A percentile compares a stretch with the other conserved stretches of the same genome.
Conservation (phyloP, 2,329 filamentous ascomycete genomes). For the Exophiala calicioides region DNA sequence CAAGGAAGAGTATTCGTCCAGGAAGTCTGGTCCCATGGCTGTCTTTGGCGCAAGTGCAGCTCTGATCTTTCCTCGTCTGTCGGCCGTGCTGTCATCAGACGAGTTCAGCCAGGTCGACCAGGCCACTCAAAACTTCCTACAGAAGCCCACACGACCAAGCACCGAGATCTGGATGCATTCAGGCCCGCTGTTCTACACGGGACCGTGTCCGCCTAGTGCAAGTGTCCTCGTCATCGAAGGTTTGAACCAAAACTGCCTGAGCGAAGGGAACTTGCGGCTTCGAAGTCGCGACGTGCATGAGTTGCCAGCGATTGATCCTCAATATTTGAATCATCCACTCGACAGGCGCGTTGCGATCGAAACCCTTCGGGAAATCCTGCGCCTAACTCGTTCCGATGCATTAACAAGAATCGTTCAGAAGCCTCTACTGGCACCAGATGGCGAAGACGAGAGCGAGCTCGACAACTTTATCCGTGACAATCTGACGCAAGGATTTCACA, state of each 20-base stretch:
- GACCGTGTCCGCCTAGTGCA: neutral
- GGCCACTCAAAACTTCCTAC: constrained; percentile 1
- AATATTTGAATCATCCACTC: constrained; percentile 55
- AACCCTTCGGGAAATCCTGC: constrained; percentile 44
- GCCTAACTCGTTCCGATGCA: neutral
- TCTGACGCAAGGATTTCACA: constrained; percentile 55
- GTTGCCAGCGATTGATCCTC: constrained; percentile 56
- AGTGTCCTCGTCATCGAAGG: constrained; percentile 7
- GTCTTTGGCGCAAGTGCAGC: constrained; percentile 9
- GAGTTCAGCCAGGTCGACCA: constrained; percentile 6
- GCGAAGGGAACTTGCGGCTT: constrained; percentile 53
- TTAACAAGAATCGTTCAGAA: neutral
- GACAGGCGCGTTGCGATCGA: constrained; percentile 55
- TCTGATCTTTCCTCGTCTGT: constrained; percentile 12
- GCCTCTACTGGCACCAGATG: constrained; percentile 5
- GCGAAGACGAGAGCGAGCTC: constrained; percentile 3
- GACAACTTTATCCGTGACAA: constrained; percentile 46
- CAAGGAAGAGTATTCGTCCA: constrained; percentile 5
- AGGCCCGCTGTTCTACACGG: constrained; percentile 3
- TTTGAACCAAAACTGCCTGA: constrained; percentile 11
- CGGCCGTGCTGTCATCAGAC: neutral
- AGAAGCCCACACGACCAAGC: constrained; percentile 1
- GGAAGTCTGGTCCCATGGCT: constrained; percentile 10
- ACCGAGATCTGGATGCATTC: constrained; percentile 14
- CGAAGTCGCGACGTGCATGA: constrained; percentile 53